Conservation (phyloP, 352 stramenopile genomes). For the Pythium folliculosum region DNA sequence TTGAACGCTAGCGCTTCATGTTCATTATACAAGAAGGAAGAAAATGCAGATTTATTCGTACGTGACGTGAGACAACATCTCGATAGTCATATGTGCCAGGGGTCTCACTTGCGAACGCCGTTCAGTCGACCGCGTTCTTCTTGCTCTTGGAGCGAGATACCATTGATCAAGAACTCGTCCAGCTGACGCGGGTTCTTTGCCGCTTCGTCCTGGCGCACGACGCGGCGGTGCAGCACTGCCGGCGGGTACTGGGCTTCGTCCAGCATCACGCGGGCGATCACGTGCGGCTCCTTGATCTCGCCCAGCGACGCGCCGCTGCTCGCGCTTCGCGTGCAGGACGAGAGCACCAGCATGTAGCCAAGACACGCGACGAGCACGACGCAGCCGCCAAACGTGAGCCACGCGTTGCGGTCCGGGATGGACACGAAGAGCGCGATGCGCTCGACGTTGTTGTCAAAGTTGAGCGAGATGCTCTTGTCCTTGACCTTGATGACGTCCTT, state of each 20-base stretch:
- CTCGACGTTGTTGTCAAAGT: constrained; percentile 14
- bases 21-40: background rate
- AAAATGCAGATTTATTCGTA: background rate
- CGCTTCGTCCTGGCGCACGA: background rate
- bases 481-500: constrained; percentile 5
- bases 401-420: constrained; percentile 12
- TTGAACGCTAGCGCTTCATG: background rate
- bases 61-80: background rate
- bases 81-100: background rate
- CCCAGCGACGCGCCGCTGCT: background rate
- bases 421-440: constrained; percentile 12
- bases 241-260: constrained; percentile 18
- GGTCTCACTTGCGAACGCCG: background rate
- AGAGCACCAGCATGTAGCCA: background rate
- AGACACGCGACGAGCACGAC: constrained; percentile 1
- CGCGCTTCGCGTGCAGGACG: background rate
- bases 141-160: constrained; percentile 6
- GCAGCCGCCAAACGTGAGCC: constrained; percentile 18
- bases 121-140: background rate
- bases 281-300: constrained; percentile 9
- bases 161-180: constrained; percentile 8
- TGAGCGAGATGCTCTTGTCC: background rate
- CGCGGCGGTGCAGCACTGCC: constrained; percentile 5
- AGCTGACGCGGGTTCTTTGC: background rate
- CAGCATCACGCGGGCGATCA: constrained; percentile 20